A percentile compares a stretch with the other conserved stretches of the same genome.
phyloP scores from a whole-genome alignment of 2,329 filamentous ascomycete genomes.

The Exophiala sideris region DNA sequence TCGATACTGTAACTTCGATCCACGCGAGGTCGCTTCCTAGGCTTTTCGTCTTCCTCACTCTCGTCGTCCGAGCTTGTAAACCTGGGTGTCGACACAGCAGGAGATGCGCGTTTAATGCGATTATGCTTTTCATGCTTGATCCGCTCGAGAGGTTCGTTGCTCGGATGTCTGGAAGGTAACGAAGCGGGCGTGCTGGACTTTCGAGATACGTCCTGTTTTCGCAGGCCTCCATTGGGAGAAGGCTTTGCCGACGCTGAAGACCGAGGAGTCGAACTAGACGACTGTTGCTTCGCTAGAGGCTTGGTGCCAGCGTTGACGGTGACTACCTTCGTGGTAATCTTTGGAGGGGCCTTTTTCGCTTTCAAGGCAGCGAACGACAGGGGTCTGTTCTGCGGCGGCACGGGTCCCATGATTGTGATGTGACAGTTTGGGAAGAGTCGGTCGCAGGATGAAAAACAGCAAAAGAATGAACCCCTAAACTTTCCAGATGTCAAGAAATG shows the following conservation, averaged over 20 bases:
- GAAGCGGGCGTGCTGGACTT: slow-evolving; percentile 24
- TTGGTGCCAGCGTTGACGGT: slow-evolving; percentile 11
- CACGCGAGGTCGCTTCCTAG: slow-evolving; percentile 39
- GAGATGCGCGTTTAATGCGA: slow-evolving; percentile 25
- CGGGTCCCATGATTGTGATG: slow-evolving; percentile 8
- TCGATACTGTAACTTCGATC: slow-evolving; percentile 44
- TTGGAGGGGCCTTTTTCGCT: slow-evolving; percentile 22
- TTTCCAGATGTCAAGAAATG: background rate
- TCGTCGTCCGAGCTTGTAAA: slow-evolving; percentile 32
- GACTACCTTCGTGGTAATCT: slow-evolving; percentile 23
- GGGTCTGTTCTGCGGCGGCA: slow-evolving; percentile 18
- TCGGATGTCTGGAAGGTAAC: slow-evolving; percentile 22
- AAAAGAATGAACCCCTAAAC: background rate
- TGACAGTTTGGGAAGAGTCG: background rate
- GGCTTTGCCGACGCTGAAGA: slow-evolving; percentile 2
- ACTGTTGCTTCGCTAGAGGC: slow-evolving; percentile 7
- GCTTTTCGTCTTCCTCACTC: slow-evolving; percentile 29
- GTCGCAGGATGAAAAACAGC: background rate
- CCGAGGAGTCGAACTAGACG: background rate
- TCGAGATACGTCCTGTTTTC: slow-evolving; percentile 10
- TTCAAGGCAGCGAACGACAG: slow-evolving; percentile 23
- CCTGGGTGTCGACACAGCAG: slow-evolving; percentile 25
- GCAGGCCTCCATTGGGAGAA: slow-evolving; percentile 12
- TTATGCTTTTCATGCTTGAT: slow-evolving; percentile 19
- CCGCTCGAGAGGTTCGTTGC: slow-evolving; percentile 24